Evolutionary conservation across 208 protist genomes (phyloP), one percentile per base, ranked within the genome.

Genomic region (Trypanosoma melophagium): DNA sequence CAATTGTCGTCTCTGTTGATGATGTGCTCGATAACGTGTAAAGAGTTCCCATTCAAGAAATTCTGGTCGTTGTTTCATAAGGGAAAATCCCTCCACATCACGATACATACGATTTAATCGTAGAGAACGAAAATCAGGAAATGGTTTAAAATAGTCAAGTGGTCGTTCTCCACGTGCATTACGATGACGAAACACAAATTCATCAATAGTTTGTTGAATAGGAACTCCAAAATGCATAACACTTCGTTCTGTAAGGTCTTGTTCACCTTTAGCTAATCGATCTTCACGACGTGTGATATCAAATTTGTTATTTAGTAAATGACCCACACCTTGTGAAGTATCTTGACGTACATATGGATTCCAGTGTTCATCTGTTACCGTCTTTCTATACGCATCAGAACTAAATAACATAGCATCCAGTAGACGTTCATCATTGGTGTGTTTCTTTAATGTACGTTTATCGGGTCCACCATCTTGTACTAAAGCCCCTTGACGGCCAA

Each of bases 41-140:
- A 96, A 96, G 38, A 96, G 82, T 73, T 94, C 91, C 89, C 88
- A 96, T 78, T 96, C 88, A 17, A 93, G 75, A 63, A 86, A 83
- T 44, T 94, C 87, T 0, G 88, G 91, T 1, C 89, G 77, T 69
- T 91, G 86, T 69, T 84, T 84, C 75, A 94, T 87, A 2, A 96
- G 77, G 1, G 91, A 84, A 71, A 96, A 95, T 55, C 91, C 91
- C 49, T 93, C 84, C 31, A 87, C 80, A 74, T 96, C 91, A n/a
- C 79, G 74, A 69, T 94, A 92, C 81, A 89, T 82, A 44, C 81
- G 80, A 38, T 89, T 76, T 24, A 96, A 75, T 19, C 86, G 86
- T 56, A 89, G 66, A 13, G 82, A 79, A 44, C 88, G 84, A 72
- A 91, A 92, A 70, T 86, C 58, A 8, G 91, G 91, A 61, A 95